phyloP scores from a whole-genome alignment of 345 rosid species.

The Heritiera littoralis region DNA sequence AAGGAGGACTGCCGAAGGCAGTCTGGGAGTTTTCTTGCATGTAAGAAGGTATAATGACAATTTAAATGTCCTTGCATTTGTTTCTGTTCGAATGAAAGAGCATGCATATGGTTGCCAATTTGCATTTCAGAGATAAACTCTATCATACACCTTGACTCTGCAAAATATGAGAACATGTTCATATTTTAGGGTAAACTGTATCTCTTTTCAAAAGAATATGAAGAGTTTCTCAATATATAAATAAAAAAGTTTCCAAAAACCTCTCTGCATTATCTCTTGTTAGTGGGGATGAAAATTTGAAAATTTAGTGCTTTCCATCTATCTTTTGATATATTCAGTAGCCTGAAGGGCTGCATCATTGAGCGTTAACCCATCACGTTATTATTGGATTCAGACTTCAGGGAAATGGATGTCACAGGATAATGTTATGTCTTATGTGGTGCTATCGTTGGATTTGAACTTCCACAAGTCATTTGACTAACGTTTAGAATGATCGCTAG shows the following conservation, averaged over 20 bases:
- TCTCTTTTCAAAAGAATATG: neutral
- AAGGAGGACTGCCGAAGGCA: constrained; percentile 96
- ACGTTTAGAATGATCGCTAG: neutral
- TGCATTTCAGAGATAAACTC: neutral
- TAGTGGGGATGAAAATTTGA: neutral
- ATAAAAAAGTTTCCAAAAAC: neutral
- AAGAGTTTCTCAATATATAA: neutral
- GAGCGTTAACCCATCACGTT: neutral
- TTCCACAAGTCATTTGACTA: neutral
- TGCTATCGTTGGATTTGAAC: neutral
- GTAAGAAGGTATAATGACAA: constrained; percentile 71
- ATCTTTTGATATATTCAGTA: neutral
- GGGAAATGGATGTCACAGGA: neutral
- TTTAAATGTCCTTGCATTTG: neutral
- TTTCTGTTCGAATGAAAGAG: neutral
- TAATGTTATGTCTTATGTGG: neutral
- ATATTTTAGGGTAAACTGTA: neutral
- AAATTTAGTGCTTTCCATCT: neutral
- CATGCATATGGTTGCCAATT: neutral
- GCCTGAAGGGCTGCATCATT: neutral
- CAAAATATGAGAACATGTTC: constrained; percentile 6
- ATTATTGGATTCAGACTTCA: neutral
- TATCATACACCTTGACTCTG: neutral
- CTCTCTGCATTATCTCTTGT: neutral
- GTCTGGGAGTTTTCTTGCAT: constrained; percentile 74